Percentiles rank a stretch among this genome's conserved stretches.
phyloP scores from a whole-genome alignment of 768 basidiomycete species.

The Serendipita sp. region DNA sequence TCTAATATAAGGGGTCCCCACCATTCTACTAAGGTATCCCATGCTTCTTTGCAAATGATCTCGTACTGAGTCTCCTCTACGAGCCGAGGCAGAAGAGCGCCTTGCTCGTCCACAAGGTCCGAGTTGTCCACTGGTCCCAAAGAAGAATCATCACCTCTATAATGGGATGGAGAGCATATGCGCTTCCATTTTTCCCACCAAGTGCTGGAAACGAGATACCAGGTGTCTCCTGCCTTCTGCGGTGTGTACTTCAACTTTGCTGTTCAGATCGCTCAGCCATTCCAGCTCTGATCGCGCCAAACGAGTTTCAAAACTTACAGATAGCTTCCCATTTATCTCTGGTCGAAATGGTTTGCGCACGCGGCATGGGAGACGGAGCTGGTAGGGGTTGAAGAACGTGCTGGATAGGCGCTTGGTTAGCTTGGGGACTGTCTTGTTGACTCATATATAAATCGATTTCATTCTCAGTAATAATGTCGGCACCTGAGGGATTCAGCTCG shows the following conservation, averaged over 20 bases:
- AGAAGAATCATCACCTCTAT: constrained; percentile 35
- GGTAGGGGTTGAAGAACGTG: constrained; percentile 23
- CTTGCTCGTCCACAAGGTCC: constrained; percentile 38
- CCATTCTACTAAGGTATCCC: constrained; percentile 56
- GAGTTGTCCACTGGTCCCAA: constrained; percentile 67
- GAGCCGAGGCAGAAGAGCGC: constrained; percentile 24
- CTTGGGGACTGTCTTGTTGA: constrained; percentile 17
- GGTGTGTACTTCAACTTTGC: constrained; percentile 27
- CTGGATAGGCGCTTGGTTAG: constrained; percentile 3
- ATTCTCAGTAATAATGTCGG: constrained; percentile 14
- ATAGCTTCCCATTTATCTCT: constrained; percentile 8
- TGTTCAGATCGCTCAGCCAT: constrained; percentile 18
- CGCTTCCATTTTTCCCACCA: constrained; percentile 69
- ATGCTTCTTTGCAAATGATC: constrained; percentile 55
- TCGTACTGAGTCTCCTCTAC: constrained; percentile 55
- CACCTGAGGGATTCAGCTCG: neutral
- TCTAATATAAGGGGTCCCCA: constrained; percentile 22
- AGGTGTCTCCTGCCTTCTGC: constrained; percentile 52
- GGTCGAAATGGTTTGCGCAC: constrained; percentile 17
- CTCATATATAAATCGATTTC: constrained; percentile 42
- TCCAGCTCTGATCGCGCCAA: constrained; percentile 11
- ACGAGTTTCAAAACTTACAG: neutral
- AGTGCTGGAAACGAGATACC: constrained; percentile 53
- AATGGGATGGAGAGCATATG: constrained; percentile 39
- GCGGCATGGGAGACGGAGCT: constrained; percentile 11